Base-by-base conservation (phyloP, 148 eudicot genomes). In the Silene latifolia region DNA sequence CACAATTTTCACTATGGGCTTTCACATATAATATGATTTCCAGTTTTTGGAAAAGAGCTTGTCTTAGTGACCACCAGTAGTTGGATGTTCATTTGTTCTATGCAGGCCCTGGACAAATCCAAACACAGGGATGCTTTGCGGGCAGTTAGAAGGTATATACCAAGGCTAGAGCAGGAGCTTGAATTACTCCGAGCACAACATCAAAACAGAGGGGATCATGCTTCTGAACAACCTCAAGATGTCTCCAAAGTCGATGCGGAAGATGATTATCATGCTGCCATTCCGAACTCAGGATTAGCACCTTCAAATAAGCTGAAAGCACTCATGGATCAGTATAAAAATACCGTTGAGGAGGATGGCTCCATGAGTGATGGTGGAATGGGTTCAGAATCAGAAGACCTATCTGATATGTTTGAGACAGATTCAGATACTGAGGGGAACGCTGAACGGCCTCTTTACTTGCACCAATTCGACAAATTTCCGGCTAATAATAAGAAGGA, bases 91-190 rank as follows among this genome's bases (percentile, higher is more conserved):
- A 12, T 47, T 47, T 63, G 8, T 44, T 70, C 35, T 56, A n/a
- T 77, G 63, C 79, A 95, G 98, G 98, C 97, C n/a, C 79, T 95
- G 71, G 97, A 95, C 78, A 95, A 95, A 87, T 95, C 97, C 65
- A 85, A 77, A 68, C 82, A 89, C 79, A 79, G 88, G 60, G 98
- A 92, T 81, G 90, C 85, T 51, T 87, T 94, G 23, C 86, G 96
- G 74, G 92, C 93, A 44, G 85, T 95, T 60, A 86, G 89, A 84
- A 88, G 79, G 82, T 82, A 83, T 78, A 92, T 95, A 63, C 98
- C 98, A 5, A 84, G 91, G 76, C 87, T 92, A 72, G 96, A 92
- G 76, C 92, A 95, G 75, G 93, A 90, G 68, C 92, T 92, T 68
- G 89, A 86, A 63, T 80, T 92, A 72, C 88, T 92, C 69, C 83